Evolutionary conservation across 805 yeast genomes (phyloP).

Genomic region (Candida sithepensis): DNA sequence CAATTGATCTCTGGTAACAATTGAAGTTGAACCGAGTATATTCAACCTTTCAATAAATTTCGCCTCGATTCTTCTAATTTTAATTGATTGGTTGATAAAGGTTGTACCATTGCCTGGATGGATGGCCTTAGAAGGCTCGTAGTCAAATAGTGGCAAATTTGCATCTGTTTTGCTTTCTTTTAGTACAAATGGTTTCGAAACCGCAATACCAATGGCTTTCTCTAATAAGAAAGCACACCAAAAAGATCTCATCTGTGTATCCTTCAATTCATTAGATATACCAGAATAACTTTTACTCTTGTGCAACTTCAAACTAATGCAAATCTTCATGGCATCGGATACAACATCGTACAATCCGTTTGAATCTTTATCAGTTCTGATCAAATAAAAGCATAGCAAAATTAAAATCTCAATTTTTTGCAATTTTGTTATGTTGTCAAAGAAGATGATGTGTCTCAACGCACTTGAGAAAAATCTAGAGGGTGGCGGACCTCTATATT

Average conservation of each 20-base stretch:
- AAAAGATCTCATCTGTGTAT: conserved; percentile 49
- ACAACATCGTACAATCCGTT: conserved; percentile 50
- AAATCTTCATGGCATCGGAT: conserved; percentile 47
- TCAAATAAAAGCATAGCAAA: conserved; percentile 49
- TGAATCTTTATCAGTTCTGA: conserved; percentile 61
- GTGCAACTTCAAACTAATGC: conserved; percentile 36
- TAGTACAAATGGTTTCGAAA: conserved; percentile 55
- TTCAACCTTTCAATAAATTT: conserved; percentile 52
- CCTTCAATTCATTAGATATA: conserved; percentile 23
- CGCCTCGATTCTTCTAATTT: conserved; percentile 56
- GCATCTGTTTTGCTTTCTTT: conserved; percentile 46
- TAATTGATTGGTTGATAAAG: conserved; percentile 56
- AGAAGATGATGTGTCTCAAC: conserved; percentile 49
- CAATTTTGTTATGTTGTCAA: conserved; percentile 36
- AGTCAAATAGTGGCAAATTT: conserved; percentile 48
- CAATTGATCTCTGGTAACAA: conserved; percentile 37
- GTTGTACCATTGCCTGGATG: conserved; percentile 33
- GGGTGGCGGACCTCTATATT: conserved; percentile 53
- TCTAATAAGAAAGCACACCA: conserved; percentile 66
- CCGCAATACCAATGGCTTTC: conserved; percentile 57
- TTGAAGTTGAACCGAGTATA: conserved; percentile 30
- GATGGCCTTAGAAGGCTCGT: conserved; percentile 36
- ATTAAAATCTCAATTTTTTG: conserved; percentile 52
- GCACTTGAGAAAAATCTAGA: conserved; percentile 57
- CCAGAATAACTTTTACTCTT: conserved; percentile 33